Evolutionary conservation across 1,139 yeast genomes (phyloP).

Genomic region (Candida tetrigidarum): DNA sequence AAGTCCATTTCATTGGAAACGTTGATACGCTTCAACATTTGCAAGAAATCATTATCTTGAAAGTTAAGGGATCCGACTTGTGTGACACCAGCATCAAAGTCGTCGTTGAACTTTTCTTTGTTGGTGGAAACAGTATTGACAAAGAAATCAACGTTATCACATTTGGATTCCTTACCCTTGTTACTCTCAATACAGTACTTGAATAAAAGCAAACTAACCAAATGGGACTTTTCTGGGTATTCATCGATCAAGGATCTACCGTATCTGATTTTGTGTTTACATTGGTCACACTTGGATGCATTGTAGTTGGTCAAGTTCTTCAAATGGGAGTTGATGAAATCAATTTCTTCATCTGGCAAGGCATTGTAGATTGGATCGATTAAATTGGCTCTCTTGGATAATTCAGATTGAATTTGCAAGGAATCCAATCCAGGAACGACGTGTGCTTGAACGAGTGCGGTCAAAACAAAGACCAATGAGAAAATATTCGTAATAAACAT

Average conservation of each 20-base stretch:
- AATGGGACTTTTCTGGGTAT: constrained; percentile 39
- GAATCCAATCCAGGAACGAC: constrained; percentile 25
- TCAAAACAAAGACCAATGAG: constrained; percentile 5
- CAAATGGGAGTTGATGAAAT: constrained; percentile 35
- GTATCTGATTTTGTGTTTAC: constrained; percentile 40
- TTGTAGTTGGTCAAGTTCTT: constrained; percentile 29
- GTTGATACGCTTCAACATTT: constrained; percentile 40
- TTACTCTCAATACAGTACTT: constrained; percentile 38
- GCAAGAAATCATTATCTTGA: constrained; percentile 45
- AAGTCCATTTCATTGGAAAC: constrained; percentile 40
- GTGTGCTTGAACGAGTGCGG: constrained; percentile 18
- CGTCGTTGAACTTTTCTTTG: constrained; percentile 20
- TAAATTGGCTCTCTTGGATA: constrained; percentile 22
- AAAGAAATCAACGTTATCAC: constrained; percentile 43
- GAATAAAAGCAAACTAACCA: constrained; percentile 40
- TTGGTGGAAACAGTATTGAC: constrained; percentile 37
- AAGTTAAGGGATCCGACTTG: constrained; percentile 31
- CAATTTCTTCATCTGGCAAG: constrained; percentile 31
- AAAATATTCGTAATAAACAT: background rate
- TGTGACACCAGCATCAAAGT: constrained; percentile 30
- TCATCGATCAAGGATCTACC: constrained; percentile 31
- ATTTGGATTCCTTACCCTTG: constrained; percentile 34
- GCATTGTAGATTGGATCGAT: constrained; percentile 30
- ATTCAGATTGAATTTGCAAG: constrained; percentile 23
- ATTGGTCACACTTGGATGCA: constrained; percentile 38